Evolutionary conservation across 163 green algal genomes (phyloP), one percentile per base, ranked within the genome.

Genomic region (Chlamydomonas reinhardtii): DNA sequence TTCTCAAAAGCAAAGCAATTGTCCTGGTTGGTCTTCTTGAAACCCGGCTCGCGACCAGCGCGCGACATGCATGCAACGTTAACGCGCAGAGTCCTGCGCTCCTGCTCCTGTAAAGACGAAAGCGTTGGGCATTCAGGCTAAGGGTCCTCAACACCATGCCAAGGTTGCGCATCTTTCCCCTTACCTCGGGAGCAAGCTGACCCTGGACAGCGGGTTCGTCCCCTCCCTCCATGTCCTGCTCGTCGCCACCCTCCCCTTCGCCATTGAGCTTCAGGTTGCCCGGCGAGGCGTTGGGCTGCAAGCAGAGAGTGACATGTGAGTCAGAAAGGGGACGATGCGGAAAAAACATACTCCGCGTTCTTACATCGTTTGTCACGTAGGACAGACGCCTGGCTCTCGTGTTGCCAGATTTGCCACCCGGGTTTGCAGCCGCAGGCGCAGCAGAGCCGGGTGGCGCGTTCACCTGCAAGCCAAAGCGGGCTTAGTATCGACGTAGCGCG

Each of bases 1-100:
- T 94, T 94, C 74, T 95, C 92, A 92, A 95, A 96, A 0, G 95
- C 95, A 86, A 97, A 96, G 89, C 93, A 96, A 83, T 94, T 96
- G 91, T 97, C 95, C 91, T 97, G 94, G 87, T 98, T 98, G 27
- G 91, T 94, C 82, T 97, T 97, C 86, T 96, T 96, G 86, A 95
- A 94, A 52, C 92, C 94, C 4, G 93, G 94, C 89, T 98, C 94
- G 43, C 84, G 77, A 2, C 96, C 96, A 29, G 94, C 94, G 6
- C 94, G 83, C 2, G 93, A 96, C 85, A 98, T 93, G 84, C 92
- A 96, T 5, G 93, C 94, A 66, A 97, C 94, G 16, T 91, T 91
- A n/a, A 95, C 74, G 15, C 76, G 64, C 29, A 94, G 69, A 20
- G 82, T 76, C 17, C 81, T 77, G 22, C 84, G 84, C 73, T 83